Percentiles rank a stretch among this genome's conserved stretches.
These are phyloP conservation scores for Harrya chromipes DNA, from an alignment of 768 basidiomycete species.

Conservation along the genomic window DNA sequence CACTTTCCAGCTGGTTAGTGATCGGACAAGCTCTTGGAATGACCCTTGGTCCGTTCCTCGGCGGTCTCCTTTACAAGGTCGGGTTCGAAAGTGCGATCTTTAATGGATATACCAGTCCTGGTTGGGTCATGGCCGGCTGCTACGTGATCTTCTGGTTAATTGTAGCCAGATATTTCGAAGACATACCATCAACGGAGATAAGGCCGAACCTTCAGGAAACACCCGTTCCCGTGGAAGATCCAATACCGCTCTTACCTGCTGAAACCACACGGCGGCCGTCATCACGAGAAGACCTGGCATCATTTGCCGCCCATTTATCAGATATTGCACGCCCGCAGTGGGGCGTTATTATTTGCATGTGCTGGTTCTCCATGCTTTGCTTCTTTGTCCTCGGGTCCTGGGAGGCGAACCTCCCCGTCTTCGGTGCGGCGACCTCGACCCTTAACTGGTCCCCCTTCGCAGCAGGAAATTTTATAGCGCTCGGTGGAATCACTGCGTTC, in stretches of 20 bases:
- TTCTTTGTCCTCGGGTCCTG: constrained; percentile 70
- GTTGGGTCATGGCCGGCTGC: constrained; percentile 58
- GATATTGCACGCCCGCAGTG: constrained; percentile 36
- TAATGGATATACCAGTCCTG: constrained; percentile 67
- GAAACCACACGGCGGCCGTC: neutral
- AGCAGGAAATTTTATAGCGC: constrained; percentile 68
- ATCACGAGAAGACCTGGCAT: neutral
- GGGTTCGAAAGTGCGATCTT: constrained; percentile 55
- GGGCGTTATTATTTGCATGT: constrained; percentile 60
- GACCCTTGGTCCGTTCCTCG: constrained; percentile 60
- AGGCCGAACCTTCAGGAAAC: constrained; percentile 9
- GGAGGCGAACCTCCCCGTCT: constrained; percentile 69
- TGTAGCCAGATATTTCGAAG: constrained; percentile 38
- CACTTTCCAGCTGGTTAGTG: constrained; percentile 59
- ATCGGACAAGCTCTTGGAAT: constrained; percentile 61
- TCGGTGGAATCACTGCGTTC: constrained; percentile 58
- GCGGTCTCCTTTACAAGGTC: constrained; percentile 59
- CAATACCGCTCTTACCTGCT: neutral
- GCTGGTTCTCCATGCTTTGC: constrained; percentile 66
- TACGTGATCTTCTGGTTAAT: constrained; percentile 53
- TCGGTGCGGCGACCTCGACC: constrained; percentile 38
- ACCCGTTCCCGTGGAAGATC: neutral
- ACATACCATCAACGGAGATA: constrained; percentile 29
- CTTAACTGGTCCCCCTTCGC: constrained; percentile 59
- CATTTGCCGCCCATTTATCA: constrained; percentile 9